Evolutionary conservation across 805 yeast species (phyloP), one percentile per base, ranked within the genome.

Genomic region (Phaffomyces antillensis): DNA sequence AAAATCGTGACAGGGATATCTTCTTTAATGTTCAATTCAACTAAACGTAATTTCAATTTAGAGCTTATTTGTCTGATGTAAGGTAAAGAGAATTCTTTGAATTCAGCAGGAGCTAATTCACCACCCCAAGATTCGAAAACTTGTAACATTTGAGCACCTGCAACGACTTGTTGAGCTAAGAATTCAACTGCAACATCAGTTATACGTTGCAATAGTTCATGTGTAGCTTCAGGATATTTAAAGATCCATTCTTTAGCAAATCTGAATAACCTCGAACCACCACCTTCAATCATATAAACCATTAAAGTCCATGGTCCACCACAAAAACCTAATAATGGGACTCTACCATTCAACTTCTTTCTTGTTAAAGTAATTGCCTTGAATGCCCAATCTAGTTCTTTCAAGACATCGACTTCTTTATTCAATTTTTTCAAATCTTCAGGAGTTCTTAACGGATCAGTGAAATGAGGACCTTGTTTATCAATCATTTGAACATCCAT

Each of bases 111-210:
- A 1, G 96, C 93, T 46, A 93, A 73, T 67, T 93, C 98, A 42
- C 98, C 96, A 46, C 96, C 99, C 96, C 96, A 90, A 33, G 96
- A 85, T 62, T 93, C 99, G 61, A 93, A 93, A 32, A 93, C 89
- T 67, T 93, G 99, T 49, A 93, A 73, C 82, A 93, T 89, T 70
- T 93, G 99, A 32, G 98, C 98, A 55, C 99, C 99, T 2, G 99
- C 99, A 53, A 81, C 79, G 38, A 93, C 96, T 67, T 93, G 99
- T 58, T 83, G 86, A 4, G 96, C 95, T 58, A 93, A 73, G 60
- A 91, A 93, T 63, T 91, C 98, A 34, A 91, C 71, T 44, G 96
- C 93, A 26, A 86, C 88, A 49, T 87, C 91, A 23, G 97, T 84
- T 51, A 83, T 80, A 46, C 79, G 81, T 62, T 82, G 86, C 50